Evolutionary conservation across 345 rosid genomes (phyloP).

Genomic region (Diplotaxis tenuifolia): DNA sequence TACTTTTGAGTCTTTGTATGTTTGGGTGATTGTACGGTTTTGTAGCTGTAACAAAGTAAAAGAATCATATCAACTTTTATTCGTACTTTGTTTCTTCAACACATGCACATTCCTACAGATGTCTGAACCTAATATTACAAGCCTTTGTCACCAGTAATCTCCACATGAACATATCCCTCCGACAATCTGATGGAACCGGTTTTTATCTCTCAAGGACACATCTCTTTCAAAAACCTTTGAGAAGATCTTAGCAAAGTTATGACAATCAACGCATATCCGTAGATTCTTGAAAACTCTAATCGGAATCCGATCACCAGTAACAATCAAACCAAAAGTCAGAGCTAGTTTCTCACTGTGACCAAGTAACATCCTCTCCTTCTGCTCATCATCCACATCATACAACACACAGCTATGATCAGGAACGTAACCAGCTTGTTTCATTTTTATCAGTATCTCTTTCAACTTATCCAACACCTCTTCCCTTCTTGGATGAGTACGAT

Average conservation of each 20-base stretch:
- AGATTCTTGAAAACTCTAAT: constrained; percentile 79
- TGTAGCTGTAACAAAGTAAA: constrained; percentile 36
- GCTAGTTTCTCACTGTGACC: constrained; percentile 93
- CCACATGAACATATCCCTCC: constrained; percentile 63
- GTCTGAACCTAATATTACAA: constrained; percentile 19
- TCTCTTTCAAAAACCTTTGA: constrained; percentile 56
- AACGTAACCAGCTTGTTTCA: constrained; percentile 80
- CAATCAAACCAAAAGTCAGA: constrained; percentile 68
- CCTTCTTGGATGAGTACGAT: constrained; percentile 76
- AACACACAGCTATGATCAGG: constrained; percentile 78
- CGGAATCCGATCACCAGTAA: constrained; percentile 45
- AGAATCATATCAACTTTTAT: constrained; percentile 22
- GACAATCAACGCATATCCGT: constrained; percentile 84
- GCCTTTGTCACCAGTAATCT: constrained; percentile 65
- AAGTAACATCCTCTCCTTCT: constrained; percentile 78
- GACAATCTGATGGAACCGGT: constrained; percentile 57
- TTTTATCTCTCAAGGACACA: constrained; percentile 73
- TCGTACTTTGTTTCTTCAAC: constrained; percentile 13
- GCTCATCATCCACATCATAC: constrained; percentile 84
- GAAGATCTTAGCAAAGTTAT: constrained; percentile 76
- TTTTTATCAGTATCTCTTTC: constrained; percentile 49
- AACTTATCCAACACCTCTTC: constrained; percentile 54
- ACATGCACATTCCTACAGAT: constrained; percentile 19
- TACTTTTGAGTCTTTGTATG: constrained; percentile 38
- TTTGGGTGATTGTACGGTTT: constrained; percentile 28